Percentiles rank a stretch among this genome's conserved stretches.
These are phyloP conservation scores for Xylaria curta DNA, from an alignment of 495 filamentous ascomycete genomes.

Conservation along the genomic window DNA sequence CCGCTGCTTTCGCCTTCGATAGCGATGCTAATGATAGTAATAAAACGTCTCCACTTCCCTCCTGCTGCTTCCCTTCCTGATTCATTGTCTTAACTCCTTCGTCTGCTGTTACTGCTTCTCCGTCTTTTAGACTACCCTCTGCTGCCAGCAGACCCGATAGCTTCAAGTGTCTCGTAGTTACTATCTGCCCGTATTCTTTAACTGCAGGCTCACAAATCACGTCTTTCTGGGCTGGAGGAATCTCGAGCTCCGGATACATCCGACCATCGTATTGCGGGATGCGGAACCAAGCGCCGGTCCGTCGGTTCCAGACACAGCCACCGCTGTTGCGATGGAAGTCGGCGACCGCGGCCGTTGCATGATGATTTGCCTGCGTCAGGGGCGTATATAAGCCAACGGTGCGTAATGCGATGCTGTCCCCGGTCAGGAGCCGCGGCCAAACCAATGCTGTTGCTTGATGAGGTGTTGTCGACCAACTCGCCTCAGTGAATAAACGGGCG, in stretches of 20 bases:
- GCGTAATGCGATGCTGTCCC: conserved; percentile 24
- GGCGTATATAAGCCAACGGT: conserved; percentile 26
- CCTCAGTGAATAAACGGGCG: conserved; percentile 33
- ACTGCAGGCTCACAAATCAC: conserved; percentile 32
- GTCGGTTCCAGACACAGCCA: conserved; percentile 36
- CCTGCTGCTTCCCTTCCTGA: background rate
- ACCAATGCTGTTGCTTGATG: conserved; percentile 19
- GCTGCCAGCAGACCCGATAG: background rate
- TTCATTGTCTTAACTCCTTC: background rate
- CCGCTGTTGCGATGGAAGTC: conserved; percentile 36
- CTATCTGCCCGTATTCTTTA: conserved; percentile 20
- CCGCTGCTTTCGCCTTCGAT: background rate
- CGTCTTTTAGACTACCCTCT: background rate
- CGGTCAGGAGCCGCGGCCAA: conserved; percentile 29
- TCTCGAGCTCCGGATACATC: conserved; percentile 35
- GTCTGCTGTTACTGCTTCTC: background rate
- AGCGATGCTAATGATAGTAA: background rate
- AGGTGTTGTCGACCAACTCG: conserved; percentile 29
- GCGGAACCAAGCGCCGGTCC: conserved; percentile 36
- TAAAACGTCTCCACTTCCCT: background rate
- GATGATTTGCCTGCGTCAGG: conserved; percentile 15
- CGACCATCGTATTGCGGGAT: conserved; percentile 41
- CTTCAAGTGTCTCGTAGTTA: background rate
- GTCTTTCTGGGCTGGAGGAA: conserved; percentile 33
- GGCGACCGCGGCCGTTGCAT: conserved; percentile 38